Conservation (phyloP, 2,329 filamentous ascomycete species). For the Monosporascus sp. region DNA sequence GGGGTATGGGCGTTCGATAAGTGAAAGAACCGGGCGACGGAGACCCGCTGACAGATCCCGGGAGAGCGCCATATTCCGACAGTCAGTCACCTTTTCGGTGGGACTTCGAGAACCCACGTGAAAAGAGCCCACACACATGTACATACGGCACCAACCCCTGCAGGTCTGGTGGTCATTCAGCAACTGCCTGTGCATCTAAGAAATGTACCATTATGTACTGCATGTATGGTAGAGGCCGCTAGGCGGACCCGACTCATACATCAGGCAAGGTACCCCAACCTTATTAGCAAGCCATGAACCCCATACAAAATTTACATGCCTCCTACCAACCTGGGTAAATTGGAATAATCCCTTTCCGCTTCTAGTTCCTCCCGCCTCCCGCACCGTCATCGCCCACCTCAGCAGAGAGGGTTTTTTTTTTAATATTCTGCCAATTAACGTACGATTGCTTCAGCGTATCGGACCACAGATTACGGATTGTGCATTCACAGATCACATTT, state of each 20-base stretch:
- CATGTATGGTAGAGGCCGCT: no score
- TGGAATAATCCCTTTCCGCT: no score
- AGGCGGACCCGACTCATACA: no score
- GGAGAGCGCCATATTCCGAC: constrained; percentile 3
- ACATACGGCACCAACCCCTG: background rate
- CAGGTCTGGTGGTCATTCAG: no score
- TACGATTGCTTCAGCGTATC: background rate
- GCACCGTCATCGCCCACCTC: background rate
- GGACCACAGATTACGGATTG: background rate
- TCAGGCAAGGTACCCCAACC: no score
- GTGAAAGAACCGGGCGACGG: background rate
- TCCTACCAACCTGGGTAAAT: background rate
- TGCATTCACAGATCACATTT: background rate
- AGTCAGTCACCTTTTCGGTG: background rate
- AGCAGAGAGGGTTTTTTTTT: background rate
- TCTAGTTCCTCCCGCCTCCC: background rate
- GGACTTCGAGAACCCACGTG: no score
- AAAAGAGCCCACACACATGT: background rate
- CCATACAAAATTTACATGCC: background rate
- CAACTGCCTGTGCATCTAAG: no score
- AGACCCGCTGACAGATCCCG: background rate
- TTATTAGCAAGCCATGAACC: no score
- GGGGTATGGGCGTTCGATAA: background rate
- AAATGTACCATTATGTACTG: no score
- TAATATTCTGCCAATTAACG: background rate